Evolutionary conservation across 306 rosid species (phyloP), one percentile per base, ranked within the genome.

Genomic region (Cucurbita moschata): DNA sequence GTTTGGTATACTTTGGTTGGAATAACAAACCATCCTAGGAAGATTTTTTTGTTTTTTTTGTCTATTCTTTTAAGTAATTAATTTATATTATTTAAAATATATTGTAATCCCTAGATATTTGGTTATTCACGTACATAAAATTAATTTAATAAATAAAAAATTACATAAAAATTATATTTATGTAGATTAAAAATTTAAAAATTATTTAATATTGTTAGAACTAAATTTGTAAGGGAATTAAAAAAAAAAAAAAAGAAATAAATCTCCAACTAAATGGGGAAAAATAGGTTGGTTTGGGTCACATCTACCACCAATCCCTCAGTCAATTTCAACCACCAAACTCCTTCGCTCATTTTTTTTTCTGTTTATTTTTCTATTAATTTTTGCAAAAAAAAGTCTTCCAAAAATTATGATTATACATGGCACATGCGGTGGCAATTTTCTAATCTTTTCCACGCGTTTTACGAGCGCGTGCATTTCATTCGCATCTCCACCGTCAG

Each of bases 311-410:
- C 72, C 72, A 44, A 67, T 19, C 54, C 39, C 72, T 40, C 18
- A 11, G 44, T 67, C 72, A 46, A 67, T 44, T 19, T 67, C 72
- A 67, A 46, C 72, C 40, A 67, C 72, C 72, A 67, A 67, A 67
- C 23, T 11, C 55, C 11, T 67, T 21, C 13, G 55, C 55, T n/a
- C 10, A 18, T 5, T 66, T 66, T 44, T 19, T 12, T 44, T 67
- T 3, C 23, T 10, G 1, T 23, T 23, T n/a, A 6, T 46, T 35
- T 37, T 61, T 37, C 0, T 23, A 21, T 57, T 57, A 0, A 21
- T 57, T 4, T 4, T 58, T 0, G 15, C 53, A 49, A 11, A 11
- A 57, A 57, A 57, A 58, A 58, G n/a, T 26, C n/a, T 26, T 58
- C 16, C 64, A 7, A 58, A 57, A 57, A 23, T 57, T 57, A 3